Evolutionary conservation across 2,329 filamentous ascomycete genomes (phyloP).

Genomic region (Xylaria sp.): DNA sequence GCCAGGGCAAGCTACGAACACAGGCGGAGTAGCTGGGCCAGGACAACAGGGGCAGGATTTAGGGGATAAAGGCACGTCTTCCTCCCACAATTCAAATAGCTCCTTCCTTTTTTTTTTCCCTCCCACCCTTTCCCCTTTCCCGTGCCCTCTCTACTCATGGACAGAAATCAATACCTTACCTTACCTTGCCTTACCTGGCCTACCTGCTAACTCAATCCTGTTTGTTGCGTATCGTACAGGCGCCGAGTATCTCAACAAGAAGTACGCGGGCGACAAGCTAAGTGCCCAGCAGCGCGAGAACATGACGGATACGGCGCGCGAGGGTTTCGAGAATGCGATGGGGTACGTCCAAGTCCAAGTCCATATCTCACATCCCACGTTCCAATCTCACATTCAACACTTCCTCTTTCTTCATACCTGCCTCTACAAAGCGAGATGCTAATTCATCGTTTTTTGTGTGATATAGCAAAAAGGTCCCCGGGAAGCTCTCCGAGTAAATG

Average conservation of each 20-base stretch:
- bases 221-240: slow-evolving; percentile 11
- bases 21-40: too few species aligned
- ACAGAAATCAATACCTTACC: too few species aligned
- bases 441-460: neutral
- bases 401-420: too few species aligned
- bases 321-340: slow-evolving; percentile 46
- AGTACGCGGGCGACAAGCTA: slow-evolving; percentile 29
- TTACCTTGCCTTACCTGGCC: too few species aligned
- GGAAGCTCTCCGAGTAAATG: slow-evolving; percentile 44
- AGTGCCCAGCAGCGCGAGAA: slow-evolving; percentile 36
- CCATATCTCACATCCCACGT: too few species aligned
- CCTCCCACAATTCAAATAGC: neutral
- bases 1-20: too few species aligned
- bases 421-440: too few species aligned
- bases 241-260: slow-evolving; percentile 34
- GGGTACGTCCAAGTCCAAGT: slow-evolving; percentile 41
- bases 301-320: slow-evolving; percentile 40
- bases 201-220: neutral
- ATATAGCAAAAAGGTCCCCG: slow-evolving; percentile 46
- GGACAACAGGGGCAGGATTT: slow-evolving; percentile 40
- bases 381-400: too few species aligned
- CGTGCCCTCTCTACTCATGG: neutral
- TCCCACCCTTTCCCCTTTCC: neutral
- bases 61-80: slow-evolving; percentile 42
- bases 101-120: neutral